Base-by-base conservation (phyloP, 129 eudicot species). In the Smallanthus sonchifolius region DNA sequence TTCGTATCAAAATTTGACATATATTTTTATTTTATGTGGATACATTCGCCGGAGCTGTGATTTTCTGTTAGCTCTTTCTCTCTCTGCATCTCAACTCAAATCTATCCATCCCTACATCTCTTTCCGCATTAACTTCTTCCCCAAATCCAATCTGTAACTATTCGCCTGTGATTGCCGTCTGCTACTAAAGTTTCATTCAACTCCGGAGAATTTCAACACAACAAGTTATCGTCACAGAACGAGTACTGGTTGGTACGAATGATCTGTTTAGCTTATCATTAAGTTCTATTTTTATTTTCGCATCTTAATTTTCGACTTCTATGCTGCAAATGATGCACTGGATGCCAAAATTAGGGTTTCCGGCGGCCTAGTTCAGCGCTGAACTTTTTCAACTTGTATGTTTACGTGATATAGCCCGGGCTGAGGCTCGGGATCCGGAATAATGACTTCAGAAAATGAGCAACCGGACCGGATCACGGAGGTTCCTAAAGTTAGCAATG, bases 341-440 rank as follows among this genome's bases (percentile, higher is more conserved):
- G 42, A 62, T 70, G 49, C 69, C 16, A 13, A 57, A 40, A 16
- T 30, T 71, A 76, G 75, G 63, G 69, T 45, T 65, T 64, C 42
- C 70, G 49, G 76, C 62, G 45, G 11, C n/a, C 9, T 69, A 72
- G 70, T 84, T 79, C 24, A 20, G 65, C 74, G 59, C 67, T 24
- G 14, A 35, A 62, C 1, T 62, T 39, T 35, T 74, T 44, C 44
- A 56, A 57, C 32, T 79, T 81, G 79, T 74, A 44, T 80, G 79
- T 57, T 74, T 51, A 68, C 69, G 60, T 67, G 79, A 68, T 83
- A 69, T 83, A 75, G 78, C 78, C 80, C 82, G 83, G 70, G 83
- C 84, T 11, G 76, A 74, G 83, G 80, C 88, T 80, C 83, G 83
- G 85, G 87, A 80, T 84, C 74, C 67, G 63, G 38, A 83, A 63